Evolutionary conservation across 495 filamentous ascomycete genomes (phyloP), one percentile per base, ranked within the genome.

Genomic region (Trichodelitschia bisporula): DNA sequence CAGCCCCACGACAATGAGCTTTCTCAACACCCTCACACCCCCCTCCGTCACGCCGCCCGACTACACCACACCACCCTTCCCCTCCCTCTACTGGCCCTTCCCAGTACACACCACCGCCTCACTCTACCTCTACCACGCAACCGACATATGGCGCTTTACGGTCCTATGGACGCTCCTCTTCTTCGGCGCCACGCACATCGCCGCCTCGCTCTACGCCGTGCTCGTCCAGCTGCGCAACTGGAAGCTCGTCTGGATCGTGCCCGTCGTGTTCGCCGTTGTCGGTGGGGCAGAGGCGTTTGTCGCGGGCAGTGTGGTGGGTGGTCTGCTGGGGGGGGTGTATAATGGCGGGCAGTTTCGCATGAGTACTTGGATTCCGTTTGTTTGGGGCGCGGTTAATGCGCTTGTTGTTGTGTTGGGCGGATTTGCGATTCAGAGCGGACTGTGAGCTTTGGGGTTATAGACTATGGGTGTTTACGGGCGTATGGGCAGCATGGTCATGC

Each of bases 331-430:
- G 15, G 76, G 74, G 4, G 68, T 86, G 26, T 97, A 95, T 43
- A 66, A 75, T 38, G 66, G 78, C 11, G 86, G 82, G 18, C 77
- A 70, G 49, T 92, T 90, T 44, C 54, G 66, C 37, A 91, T 95
- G 84, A 89, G 80, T 31, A 93, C 86, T 2, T 97, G 89, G 86
- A 73, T 92, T 24, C 86, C 86, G 10, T 78, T 91, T 43, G 61
- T 89, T 30, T 97, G 86, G 86, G 74, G 71, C n/a, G 58, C 76
- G 39, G 72, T 92, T 46, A 92, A 83, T 43, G 67, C 89, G 2
- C 48, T 93, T 32, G 65, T 92, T n/a, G 48, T 97, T 25, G 74
- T 93, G 31, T 49, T 95, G 25, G 86, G 83, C 3, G 92, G 83
- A 10, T 97, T 92, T 49, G 77, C 82, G 6, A 83, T 92, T 35